Conservation (phyloP, 2,329 filamentous ascomycete species). For the Phyllosticta capitalensis region DNA sequence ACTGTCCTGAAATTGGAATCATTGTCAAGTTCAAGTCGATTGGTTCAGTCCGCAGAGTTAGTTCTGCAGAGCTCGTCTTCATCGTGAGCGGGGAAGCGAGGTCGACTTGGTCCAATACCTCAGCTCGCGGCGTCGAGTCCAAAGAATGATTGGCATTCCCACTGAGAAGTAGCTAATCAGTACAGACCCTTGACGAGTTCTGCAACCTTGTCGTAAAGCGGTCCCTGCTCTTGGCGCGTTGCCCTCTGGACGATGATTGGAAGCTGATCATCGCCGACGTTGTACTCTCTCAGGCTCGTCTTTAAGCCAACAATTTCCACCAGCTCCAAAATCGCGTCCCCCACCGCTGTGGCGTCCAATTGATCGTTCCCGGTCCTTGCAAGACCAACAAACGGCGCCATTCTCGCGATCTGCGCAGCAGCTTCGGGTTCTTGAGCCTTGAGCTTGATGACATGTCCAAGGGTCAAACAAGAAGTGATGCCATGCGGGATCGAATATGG, state of each 20-base stretch:
- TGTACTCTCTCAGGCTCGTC: conserved; percentile 37
- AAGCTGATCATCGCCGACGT: conserved; percentile 33
- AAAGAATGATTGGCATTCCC: background rate
- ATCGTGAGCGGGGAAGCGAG: background rate
- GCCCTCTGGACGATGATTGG: conserved; percentile 35
- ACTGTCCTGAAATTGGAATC: background rate
- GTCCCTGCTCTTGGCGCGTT: conserved; percentile 34
- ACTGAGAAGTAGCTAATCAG: conserved; percentile 13
- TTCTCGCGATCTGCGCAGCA: conserved; percentile 37
- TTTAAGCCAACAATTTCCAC: conserved; percentile 36
- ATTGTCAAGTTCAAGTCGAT: background rate
- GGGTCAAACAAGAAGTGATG: conserved; percentile 45
- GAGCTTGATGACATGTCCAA: conserved; percentile 45
- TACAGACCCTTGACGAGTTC: conserved; percentile 35
- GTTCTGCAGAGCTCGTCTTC: background rate
- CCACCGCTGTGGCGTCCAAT: conserved; percentile 36
- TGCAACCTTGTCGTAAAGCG: conserved; percentile 35
- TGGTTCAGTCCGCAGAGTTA: no score
- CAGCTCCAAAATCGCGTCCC: conserved; percentile 34
- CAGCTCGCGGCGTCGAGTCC: background rate
- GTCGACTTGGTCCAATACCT: background rate
- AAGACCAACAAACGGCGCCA: conserved; percentile 37
- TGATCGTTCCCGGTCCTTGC: conserved; percentile 29
- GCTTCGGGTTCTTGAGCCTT: conserved; percentile 38
- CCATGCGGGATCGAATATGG: conserved; percentile 50